Conservation (phyloP, 805 yeast species). For the Kluyveromyces aestuarii region DNA sequence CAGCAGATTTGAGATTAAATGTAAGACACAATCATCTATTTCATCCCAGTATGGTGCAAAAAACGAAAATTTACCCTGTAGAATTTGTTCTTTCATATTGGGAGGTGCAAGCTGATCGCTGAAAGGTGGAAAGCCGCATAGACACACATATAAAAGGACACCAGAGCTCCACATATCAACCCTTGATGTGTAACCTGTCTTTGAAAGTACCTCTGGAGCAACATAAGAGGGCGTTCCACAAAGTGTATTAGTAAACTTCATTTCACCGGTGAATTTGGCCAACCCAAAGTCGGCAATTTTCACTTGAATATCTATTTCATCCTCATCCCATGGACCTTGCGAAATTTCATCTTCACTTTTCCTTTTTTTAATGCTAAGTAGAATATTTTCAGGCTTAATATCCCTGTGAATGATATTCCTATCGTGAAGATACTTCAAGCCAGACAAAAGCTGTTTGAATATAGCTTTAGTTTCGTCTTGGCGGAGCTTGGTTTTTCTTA, state of each 20-base stretch:
- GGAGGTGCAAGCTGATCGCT: constrained; percentile 79
- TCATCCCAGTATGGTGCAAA: constrained; percentile 76
- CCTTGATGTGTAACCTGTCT: constrained; percentile 53
- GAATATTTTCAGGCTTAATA: constrained; percentile 69
- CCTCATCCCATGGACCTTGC: constrained; percentile 36
- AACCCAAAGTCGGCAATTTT: constrained; percentile 81
- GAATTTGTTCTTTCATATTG: constrained; percentile 63
- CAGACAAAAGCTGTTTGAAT: constrained; percentile 56
- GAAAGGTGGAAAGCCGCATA: constrained; percentile 81
- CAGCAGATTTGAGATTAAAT: constrained; percentile 52
- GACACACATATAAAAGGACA: constrained; percentile 64
- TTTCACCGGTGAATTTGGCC: constrained; percentile 54
- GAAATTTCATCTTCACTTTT: constrained; percentile 22
- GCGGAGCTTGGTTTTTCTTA: constrained; percentile 50
- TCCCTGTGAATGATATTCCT: constrained; percentile 69
- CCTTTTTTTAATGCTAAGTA: constrained; percentile 42
- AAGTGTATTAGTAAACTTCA: constrained; percentile 63
- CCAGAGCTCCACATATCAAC: constrained; percentile 83
- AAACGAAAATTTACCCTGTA: constrained; percentile 59
- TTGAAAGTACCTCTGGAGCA: constrained; percentile 65
- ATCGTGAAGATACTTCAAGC: constrained; percentile 58
- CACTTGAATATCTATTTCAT: constrained; percentile 54
- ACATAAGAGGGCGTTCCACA: constrained; percentile 88
- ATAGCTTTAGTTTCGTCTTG: constrained; percentile 56
- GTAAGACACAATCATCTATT: constrained; percentile 54